Conservation (phyloP, 129 eudicot species). For the Arctium lappa region DNA sequence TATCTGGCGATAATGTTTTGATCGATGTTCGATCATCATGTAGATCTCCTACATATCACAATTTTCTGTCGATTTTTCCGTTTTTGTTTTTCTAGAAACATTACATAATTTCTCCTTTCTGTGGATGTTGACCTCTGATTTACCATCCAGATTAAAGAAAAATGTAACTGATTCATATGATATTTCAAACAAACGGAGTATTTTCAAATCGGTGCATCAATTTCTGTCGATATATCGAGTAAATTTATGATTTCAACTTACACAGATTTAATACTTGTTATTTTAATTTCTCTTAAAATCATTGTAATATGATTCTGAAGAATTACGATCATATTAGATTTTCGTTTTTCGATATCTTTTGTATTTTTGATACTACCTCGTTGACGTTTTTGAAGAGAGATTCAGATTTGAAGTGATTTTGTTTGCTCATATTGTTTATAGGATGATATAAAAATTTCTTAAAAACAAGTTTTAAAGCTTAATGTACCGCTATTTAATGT, state of each 20-base stretch:
- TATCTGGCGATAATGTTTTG: not conserved
- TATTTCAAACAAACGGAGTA: not conserved
- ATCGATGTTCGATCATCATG: not conserved
- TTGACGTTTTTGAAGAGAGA: not conserved
- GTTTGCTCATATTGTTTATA: not conserved
- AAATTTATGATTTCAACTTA: not conserved
- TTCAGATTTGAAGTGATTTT: not conserved
- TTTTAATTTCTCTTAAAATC: not conserved
- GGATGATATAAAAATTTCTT: no score
- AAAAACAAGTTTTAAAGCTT: no score
- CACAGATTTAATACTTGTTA: no score
- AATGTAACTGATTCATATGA: no score
- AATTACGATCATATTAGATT: not conserved
- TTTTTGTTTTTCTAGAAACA: not conserved
- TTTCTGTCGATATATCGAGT: not conserved
- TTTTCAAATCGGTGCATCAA: not conserved
- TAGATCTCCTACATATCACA: not conserved
- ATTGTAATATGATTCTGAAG: not conserved
- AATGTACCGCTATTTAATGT: no score
- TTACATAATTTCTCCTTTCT: not conserved
- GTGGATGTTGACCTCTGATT: no score
- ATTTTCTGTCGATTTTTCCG: not conserved
- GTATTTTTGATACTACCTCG: not conserved
- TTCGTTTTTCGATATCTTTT: no score
- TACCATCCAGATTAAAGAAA: no score